Percentiles rank a stretch among this genome's conserved stretches.
Conservation (phyloP, 1,284 basidiomycete genomes). For the Anthracocystis walkeri region DNA sequence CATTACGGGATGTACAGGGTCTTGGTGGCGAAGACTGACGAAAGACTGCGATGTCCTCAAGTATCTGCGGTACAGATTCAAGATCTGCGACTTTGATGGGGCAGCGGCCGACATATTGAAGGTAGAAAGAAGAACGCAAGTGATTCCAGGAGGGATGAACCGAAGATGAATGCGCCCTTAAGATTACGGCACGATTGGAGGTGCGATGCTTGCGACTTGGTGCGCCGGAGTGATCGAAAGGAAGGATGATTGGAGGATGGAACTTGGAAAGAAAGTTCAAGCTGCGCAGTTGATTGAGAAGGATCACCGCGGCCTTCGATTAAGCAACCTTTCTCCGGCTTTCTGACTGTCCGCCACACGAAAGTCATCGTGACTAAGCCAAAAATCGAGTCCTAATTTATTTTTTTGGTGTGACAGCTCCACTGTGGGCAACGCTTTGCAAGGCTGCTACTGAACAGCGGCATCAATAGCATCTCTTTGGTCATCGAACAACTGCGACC, state of each 20-base stretch:
- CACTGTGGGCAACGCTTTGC: slow-evolving; percentile 11
- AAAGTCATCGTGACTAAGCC: slow-evolving; percentile 45
- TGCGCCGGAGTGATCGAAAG: not conserved
- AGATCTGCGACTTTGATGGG: slow-evolving; percentile 58
- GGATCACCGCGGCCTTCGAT: slow-evolving; percentile 24
- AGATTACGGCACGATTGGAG: not conserved
- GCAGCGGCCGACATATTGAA: slow-evolving; percentile 38
- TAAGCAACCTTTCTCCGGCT: slow-evolving; percentile 16
- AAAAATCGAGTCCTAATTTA: not conserved
- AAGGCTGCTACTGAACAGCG: not conserved
- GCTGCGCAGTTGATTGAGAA: slow-evolving; percentile 19
- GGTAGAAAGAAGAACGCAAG: not conserved
- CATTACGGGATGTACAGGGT: no score
- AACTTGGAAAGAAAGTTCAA: not conserved
- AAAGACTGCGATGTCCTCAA: slow-evolving; percentile 66
- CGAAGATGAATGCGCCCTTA: not conserved
- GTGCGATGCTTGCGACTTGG: slow-evolving; percentile 1
- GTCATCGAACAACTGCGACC: not conserved
- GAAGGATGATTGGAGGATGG: not conserved
- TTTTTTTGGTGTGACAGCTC: slow-evolving; percentile 19
- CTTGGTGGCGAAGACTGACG: slow-evolving; percentile 49
- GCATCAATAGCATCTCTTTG: not conserved
- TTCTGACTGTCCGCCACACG: not conserved
- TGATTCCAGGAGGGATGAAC: no score
- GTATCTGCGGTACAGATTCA: slow-evolving; percentile 65